A percentile compares a stretch with the other conserved stretches of the same genome.
These are phyloP conservation scores for Odontarrhena argentea DNA, from an alignment of 345 rosid genomes.

Conservation along the genomic window DNA sequence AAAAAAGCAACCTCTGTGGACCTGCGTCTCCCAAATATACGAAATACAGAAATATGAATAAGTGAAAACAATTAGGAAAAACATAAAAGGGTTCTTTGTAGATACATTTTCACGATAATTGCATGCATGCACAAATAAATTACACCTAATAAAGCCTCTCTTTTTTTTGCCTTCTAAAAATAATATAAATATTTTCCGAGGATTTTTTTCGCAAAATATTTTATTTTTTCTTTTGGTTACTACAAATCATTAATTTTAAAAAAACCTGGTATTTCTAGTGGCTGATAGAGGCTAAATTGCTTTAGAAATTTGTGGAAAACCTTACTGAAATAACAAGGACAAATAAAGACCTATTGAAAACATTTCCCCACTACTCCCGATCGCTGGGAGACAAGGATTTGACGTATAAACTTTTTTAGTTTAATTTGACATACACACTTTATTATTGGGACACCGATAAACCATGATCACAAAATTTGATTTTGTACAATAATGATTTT, in stretches of 20 bases:
- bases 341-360: constrained; percentile 26
- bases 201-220: no score
- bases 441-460: constrained; percentile 7
- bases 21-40: constrained; percentile 25
- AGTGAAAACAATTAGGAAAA: constrained; percentile 18
- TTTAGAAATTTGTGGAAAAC: no score
- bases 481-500: no score
- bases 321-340: not conserved
- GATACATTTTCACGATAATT: constrained; percentile 39
- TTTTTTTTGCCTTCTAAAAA: no score
- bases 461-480: no score
- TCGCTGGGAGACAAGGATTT: constrained; percentile 32
- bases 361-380: constrained; percentile 35
- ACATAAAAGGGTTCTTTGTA: constrained; percentile 29
- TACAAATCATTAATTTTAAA: no score
- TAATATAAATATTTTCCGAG: no score
- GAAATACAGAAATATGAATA: constrained; percentile 12
- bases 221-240: no score
- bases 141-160: constrained; percentile 24
- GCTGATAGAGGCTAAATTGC: no score
- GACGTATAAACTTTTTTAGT: constrained; percentile 23
- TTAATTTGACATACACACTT: constrained; percentile 17
- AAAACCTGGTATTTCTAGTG: no score
- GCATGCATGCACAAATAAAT: constrained; percentile 36
- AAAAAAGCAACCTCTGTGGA: constrained; percentile 34